Percentiles rank a stretch among this genome's conserved stretches.
Evolutionary conservation across 2,329 filamentous ascomycete species (phyloP).

Genomic region (Alternaria sp.): DNA sequence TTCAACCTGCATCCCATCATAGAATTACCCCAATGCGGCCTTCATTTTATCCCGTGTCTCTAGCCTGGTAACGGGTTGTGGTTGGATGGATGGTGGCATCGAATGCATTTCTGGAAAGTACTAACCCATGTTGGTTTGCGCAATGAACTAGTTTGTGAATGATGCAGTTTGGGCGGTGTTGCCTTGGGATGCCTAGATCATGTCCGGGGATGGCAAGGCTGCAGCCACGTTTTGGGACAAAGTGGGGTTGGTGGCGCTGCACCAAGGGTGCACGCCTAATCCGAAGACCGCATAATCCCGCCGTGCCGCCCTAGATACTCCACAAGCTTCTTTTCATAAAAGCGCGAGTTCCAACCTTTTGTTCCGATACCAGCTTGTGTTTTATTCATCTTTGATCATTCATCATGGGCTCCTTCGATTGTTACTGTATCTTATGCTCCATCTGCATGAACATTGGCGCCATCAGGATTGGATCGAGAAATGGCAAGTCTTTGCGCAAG

Average conservation of each 20-base stretch:
- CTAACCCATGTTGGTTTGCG: not conserved
- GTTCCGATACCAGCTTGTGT: not conserved
- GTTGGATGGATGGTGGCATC: not conserved
- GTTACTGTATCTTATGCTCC: slow-evolving; percentile 27
- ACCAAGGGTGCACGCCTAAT: slow-evolving; percentile 4
- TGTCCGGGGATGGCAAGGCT: not conserved
- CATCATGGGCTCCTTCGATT: slow-evolving; percentile 24
- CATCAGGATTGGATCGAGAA: slow-evolving; percentile 10
- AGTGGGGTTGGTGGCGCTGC: not conserved
- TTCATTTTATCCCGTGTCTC: not conserved
- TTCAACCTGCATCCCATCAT: slow-evolving; percentile 23
- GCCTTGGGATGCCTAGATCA: not conserved
- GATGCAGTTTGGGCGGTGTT: not conserved
- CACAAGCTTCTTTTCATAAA: not conserved
- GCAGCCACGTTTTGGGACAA: not conserved
- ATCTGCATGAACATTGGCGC: slow-evolving; percentile 4
- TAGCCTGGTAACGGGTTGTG: not conserved
- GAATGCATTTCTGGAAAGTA: not conserved
- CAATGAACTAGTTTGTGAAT: not conserved
- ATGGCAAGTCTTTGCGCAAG: slow-evolving; percentile 6
- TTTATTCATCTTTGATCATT: not conserved
- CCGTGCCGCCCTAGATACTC: not conserved
- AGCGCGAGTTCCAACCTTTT: not conserved
- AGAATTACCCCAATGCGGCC: not conserved
- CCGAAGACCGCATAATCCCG: not conserved